Conservation (phyloP, 1,284 basidiomycete genomes). For the Cutaneotrichosporon curvatum region DNA sequence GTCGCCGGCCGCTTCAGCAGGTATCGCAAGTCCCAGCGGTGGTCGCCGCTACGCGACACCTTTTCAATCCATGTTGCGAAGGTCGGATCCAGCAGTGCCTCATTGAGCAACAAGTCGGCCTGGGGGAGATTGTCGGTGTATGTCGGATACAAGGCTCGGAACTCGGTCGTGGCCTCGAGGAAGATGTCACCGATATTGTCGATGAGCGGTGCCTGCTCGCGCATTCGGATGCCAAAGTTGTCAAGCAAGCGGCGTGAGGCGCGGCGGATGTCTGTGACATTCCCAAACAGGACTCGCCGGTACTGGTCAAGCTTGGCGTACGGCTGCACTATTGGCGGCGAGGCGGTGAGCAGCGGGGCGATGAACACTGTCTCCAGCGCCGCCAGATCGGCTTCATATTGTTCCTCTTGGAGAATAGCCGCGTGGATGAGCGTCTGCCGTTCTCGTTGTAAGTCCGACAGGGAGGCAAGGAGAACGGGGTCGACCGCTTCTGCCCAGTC, state of each 20-base stretch:
- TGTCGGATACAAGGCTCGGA: conserved; percentile 73
- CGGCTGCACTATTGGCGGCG: conserved; percentile 64
- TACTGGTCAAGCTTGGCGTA: conserved; percentile 64
- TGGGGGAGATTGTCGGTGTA: conserved; percentile 80
- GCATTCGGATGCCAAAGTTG: conserved; percentile 74
- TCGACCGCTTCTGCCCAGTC: conserved; percentile 70
- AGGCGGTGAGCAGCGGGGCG: conserved; percentile 60
- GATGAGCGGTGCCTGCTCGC: conserved; percentile 78
- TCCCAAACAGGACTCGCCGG: conserved; percentile 79
- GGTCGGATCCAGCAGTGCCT: conserved; percentile 68
- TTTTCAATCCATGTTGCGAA: conserved; percentile 82
- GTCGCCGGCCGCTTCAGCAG: conserved; percentile 80
- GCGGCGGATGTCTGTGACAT: conserved; percentile 72
- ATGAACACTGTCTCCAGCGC: conserved; percentile 76
- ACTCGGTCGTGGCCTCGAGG: conserved; percentile 78
- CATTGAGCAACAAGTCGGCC: conserved; percentile 76
- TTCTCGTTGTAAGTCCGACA: conserved; percentile 70
- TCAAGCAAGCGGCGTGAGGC: conserved; percentile 76
- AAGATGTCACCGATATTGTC: conserved; percentile 85
- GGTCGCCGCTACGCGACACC: conserved; percentile 56
- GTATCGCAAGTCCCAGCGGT: conserved; percentile 75
- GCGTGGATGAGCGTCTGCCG: conserved; percentile 88
- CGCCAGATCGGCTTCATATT: conserved; percentile 83
- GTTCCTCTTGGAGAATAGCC: conserved; percentile 81
- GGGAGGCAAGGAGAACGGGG: conserved; percentile 56